Base-by-base conservation (phyloP, 192 early-diverging fungal genomes). In the Entomortierella parvispora region DNA sequence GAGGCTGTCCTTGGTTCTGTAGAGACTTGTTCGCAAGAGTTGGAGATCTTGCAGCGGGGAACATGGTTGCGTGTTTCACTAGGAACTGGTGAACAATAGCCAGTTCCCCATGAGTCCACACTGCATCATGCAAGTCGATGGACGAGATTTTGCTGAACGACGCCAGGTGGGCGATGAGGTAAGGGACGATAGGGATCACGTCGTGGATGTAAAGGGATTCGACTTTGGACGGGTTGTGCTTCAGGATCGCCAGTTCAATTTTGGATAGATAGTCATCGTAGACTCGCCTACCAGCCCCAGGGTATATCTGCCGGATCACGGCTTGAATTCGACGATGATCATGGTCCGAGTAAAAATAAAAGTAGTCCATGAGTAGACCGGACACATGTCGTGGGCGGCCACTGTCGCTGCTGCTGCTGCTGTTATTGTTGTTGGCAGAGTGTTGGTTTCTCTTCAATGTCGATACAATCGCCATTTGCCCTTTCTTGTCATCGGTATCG, bases 281-380 rank as follows among this genome's bases (percentile, higher is more conserved):
- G 17, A 61, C 63, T 7, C 71, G 71, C 12, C 58, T 45, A 8
- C 71, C 71, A 6, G 71, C 71, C 28, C 71, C 71, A 17, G 71
- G 71, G 15, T 64, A 75, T 4, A 75, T 44, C 57, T 65, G 28
- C 1, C 55, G 46, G 10, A 75, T 46, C 20, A 66, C 63, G 2
- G 45, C 58, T 2, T 22, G 12, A 26, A 75, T 75, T 2, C 57
- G 50, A 4, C 57, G 57, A 12, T 75, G 71, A 12, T 75, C 71
- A 2, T 55, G 62, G 12, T 61, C 56, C 0, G 58, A 48, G 28
- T 75, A 75, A 43, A 60, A 66, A 10, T 65, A 34, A 56, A 75
- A 75, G 20, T 75, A 75, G 20, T 75, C 58, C 42, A 46, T 40
- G 31, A 60, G 23, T 12, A 40, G 12, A 40, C 37, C 37, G 7